These are phyloP conservation scores for Chlamydomonas incerta DNA, from an alignment of 139 green algal species.

Conservation along the genomic window DNA sequence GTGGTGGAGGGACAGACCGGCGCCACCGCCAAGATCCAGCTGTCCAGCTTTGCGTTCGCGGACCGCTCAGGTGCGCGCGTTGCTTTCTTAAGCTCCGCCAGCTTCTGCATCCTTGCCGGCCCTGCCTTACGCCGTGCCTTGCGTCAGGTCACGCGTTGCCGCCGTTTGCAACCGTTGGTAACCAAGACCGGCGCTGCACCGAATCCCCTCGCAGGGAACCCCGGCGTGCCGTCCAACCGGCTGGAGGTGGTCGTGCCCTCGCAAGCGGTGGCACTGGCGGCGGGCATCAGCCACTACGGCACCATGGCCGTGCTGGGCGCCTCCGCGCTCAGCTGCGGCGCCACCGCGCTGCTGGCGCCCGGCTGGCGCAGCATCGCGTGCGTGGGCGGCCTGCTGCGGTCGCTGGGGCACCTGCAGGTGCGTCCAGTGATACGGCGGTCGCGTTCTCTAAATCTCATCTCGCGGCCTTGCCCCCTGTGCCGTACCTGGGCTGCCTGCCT, in stretches of 20 bases:
- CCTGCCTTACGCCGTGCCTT: too few species aligned
- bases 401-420: constrained; percentile 23
- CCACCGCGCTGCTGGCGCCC: constrained; percentile 4
- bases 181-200: too few species aligned
- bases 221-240: constrained; percentile 2
- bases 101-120: too few species aligned
- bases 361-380: constrained; percentile 27
- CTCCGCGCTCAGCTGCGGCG: not conserved
- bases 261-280: not conserved
- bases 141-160: too few species aligned
- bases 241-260: constrained; percentile 13
- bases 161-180: too few species aligned
- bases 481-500: too few species aligned
- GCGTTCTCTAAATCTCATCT: too few species aligned
- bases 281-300: not conserved
- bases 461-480: too few species aligned
- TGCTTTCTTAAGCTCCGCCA: too few species aligned
- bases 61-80: constrained; percentile 8
- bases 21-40: not conserved
- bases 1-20: not conserved
- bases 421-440: too few species aligned
- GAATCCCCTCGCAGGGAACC: not conserved
- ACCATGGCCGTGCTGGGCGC: not conserved
- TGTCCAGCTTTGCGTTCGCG: constrained; percentile 12
- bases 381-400: constrained; percentile 31